These are phyloP conservation scores for Eremochloa ophiuroides DNA, from an alignment of 176 grass and related monocot genomes.

Conservation along the genomic window DNA sequence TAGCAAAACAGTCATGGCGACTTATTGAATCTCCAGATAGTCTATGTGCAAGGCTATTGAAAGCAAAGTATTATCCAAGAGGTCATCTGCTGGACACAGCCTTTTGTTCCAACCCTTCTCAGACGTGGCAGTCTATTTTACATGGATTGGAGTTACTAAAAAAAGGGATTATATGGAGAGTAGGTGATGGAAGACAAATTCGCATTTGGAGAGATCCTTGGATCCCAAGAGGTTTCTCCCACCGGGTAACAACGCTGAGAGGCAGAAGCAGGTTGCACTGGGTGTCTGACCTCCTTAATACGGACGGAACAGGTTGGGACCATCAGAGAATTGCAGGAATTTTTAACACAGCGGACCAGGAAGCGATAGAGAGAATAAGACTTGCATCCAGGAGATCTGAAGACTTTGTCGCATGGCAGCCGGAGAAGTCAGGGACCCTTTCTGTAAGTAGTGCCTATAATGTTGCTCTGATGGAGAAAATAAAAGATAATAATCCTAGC, in stretches of 20 bases:
- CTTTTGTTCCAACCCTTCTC: not conserved
- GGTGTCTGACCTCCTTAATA: not conserved
- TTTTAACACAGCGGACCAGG: not conserved
- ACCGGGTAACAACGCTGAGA: not conserved
- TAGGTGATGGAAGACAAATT: not conserved
- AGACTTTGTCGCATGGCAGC: not conserved
- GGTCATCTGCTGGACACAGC: not conserved
- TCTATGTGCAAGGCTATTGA: not conserved
- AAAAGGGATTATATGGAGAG: not conserved
- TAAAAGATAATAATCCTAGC: fast-evolving
- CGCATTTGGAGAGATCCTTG: not conserved
- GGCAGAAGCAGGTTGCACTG: not conserved
- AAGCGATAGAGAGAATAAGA: not conserved
- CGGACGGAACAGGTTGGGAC: not conserved
- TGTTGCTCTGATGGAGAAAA: not conserved
- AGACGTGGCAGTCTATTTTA: not conserved
- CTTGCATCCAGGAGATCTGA: not conserved
- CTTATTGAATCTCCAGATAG: not conserved
- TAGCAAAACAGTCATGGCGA: not conserved
- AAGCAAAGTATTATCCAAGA: not conserved
- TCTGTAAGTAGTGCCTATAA: not conserved
- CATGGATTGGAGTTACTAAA: not conserved
- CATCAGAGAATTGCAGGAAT: fast-evolving
- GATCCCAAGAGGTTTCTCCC: not conserved
- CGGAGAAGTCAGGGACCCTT: not conserved